Conservation (phyloP, 148 eudicot species). For the Heliamphora exappendiculata region DNA sequence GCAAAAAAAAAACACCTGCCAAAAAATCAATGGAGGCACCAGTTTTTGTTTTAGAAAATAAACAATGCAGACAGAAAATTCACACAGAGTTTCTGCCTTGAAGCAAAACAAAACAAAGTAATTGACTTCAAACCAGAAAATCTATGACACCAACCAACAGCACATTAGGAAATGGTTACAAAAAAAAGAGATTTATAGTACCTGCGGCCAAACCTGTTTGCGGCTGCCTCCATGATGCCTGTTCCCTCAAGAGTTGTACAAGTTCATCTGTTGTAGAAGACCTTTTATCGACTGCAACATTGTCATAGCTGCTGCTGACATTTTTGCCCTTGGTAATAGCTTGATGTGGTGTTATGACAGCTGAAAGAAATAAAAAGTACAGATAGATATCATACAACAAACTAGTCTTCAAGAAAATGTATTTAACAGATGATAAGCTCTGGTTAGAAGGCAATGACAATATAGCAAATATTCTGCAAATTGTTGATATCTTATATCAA, state of each 20-base stretch:
- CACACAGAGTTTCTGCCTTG: neutral
- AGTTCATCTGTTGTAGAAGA: constrained; percentile 49
- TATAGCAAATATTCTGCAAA: neutral
- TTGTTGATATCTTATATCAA: neutral
- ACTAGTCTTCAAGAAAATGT: neutral
- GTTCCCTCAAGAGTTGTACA: constrained; percentile 55
- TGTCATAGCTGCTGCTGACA: constrained; percentile 21
- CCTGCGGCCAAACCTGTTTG: constrained; percentile 21
- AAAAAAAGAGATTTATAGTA: neutral
- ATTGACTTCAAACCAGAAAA: neutral
- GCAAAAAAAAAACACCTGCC: neutral
- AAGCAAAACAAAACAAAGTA: neutral
- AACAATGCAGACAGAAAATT: neutral
- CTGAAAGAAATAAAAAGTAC: constrained; percentile 12
- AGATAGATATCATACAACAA: neutral
- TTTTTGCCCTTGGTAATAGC: constrained; percentile 15
- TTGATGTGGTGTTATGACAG: constrained; percentile 22
- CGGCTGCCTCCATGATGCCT: constrained; percentile 42
- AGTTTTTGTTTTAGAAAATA: neutral
- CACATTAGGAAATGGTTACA: neutral
- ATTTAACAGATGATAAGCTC: neutral
- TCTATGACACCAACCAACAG: neutral
- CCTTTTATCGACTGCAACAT: constrained; percentile 6
- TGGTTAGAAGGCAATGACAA: neutral
- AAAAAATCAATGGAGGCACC: neutral